Percentiles rank a stretch among this genome's conserved stretches.
These are phyloP conservation scores for Backusella parvicylindrica DNA, from an alignment of 192 early-diverging fungal genomes.

Conservation along the genomic window DNA sequence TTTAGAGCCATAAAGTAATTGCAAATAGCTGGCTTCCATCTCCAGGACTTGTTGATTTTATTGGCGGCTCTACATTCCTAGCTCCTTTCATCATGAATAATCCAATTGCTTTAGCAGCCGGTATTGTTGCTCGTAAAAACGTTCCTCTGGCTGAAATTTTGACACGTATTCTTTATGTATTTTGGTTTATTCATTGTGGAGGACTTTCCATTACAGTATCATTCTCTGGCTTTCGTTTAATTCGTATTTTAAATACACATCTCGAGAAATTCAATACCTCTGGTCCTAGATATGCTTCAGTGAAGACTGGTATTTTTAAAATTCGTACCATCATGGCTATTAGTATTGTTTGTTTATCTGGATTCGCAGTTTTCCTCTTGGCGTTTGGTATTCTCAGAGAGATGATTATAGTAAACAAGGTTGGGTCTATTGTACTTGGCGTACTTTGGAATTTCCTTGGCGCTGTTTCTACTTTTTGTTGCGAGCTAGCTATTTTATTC, in stretches of 20 bases:
- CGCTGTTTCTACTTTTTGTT: slow-evolving; percentile 14
- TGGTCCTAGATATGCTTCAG: slow-evolving; percentile 9
- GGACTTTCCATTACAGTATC: slow-evolving; percentile 8
- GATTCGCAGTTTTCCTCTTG: slow-evolving; percentile 29
- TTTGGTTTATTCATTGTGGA: slow-evolving; percentile 30
- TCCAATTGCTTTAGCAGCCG: slow-evolving; percentile 17
- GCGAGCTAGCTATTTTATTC: slow-evolving; percentile 25
- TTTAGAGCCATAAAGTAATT: slow-evolving; percentile 30
- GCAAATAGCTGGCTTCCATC: slow-evolving; percentile 30
- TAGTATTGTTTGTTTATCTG: slow-evolving; percentile 13
- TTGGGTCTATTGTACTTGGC: slow-evolving; percentile 17
- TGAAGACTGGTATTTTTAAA: slow-evolving; percentile 29
- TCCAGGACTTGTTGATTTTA: slow-evolving; percentile 19
- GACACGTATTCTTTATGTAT: slow-evolving; percentile 17
- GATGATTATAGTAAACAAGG: slow-evolving; percentile 17
- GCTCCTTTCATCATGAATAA: slow-evolving; percentile 28
- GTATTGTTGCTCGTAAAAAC: slow-evolving; percentile 10
- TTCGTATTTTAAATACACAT: slow-evolving; percentile 14
- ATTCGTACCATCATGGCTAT: slow-evolving; percentile 21
- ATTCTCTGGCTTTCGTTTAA: slow-evolving; percentile 16
- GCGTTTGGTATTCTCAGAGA: slow-evolving; percentile 29
- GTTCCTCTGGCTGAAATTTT: slow-evolving; percentile 12
- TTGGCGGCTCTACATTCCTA: slow-evolving; percentile 16
- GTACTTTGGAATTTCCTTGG: slow-evolving; percentile 30
- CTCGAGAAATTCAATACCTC: slow-evolving; percentile 14